phyloP scores from a whole-genome alignment of 306 rosid genomes.

The Begonia masoniana region DNA sequence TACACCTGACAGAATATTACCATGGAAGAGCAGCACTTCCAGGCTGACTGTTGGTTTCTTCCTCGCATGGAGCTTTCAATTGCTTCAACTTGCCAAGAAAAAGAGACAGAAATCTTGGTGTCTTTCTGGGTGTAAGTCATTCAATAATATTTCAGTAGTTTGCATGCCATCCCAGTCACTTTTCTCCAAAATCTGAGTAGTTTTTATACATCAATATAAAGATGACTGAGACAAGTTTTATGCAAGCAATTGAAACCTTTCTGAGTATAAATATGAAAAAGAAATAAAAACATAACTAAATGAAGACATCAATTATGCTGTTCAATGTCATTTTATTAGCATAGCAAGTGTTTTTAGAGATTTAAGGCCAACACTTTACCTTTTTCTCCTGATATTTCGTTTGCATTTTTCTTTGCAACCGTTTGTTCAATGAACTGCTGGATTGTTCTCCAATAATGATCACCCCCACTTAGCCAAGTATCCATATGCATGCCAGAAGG shows the following conservation, averaged over 20 bases:
- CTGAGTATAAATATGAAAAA: too few relatives aligned
- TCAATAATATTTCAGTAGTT: conserved; percentile 30
- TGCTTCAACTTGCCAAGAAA: conserved; percentile 65
- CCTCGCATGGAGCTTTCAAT: conserved; percentile 15
- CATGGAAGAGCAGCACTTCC: too few relatives aligned
- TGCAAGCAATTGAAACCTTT: too few relatives aligned
- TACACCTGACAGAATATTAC: conserved; percentile 24
- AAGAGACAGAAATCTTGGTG: too few relatives aligned
- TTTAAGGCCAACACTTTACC: not conserved
- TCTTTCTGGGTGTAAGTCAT: conserved; percentile 15
- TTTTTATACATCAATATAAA: too few relatives aligned
- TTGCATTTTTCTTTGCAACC: conserved; percentile 35
- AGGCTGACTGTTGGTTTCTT: too few relatives aligned
- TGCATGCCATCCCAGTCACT: conserved; percentile 56
- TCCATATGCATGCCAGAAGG: conserved; percentile 99
- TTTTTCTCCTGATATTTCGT: conserved; percentile 30
- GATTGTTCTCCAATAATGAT: conserved; percentile 72
- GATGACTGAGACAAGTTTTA: too few relatives aligned
- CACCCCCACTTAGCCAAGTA: conserved; percentile 93
- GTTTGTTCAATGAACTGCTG: conserved; percentile 53
- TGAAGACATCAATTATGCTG: too few relatives aligned
- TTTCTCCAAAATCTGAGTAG: conserved; percentile 45
- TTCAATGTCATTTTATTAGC: too few relatives aligned
- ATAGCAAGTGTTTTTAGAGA: too few relatives aligned
- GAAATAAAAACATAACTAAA: too few relatives aligned